These are phyloP conservation scores for Gloeopeniophorella convolvens DNA, from an alignment of 768 basidiomycete species.

Conservation along the genomic window DNA sequence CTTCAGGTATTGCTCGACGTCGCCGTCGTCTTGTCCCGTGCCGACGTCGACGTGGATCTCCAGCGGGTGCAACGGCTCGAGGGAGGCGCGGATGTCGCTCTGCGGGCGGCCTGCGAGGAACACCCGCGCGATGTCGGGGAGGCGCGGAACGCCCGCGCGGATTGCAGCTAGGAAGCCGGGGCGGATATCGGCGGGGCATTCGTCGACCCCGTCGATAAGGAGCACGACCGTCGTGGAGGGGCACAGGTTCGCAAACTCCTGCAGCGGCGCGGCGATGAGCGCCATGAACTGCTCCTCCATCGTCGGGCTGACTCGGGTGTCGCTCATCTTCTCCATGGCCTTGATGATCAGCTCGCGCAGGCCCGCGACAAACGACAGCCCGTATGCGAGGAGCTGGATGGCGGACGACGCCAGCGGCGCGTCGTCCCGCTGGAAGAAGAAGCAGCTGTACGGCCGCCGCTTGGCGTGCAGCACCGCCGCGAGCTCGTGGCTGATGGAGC, in stretches of 20 bases:
- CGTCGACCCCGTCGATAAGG: constrained; percentile 21
- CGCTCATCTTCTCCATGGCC: constrained; percentile 6
- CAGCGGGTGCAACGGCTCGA: not conserved
- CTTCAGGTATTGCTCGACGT: constrained; percentile 9
- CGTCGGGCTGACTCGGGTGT: constrained; percentile 1
- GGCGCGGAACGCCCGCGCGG: not conserved
- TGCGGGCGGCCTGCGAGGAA: constrained; percentile 19
- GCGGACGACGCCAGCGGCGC: constrained; percentile 12
- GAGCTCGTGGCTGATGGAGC: constrained; percentile 19
- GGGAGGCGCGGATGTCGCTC: constrained; percentile 1
- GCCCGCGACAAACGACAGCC: constrained; percentile 11
- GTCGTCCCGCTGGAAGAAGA: constrained; percentile 20
- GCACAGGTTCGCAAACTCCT: constrained; percentile 7
- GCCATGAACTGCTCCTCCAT: constrained; percentile 19
- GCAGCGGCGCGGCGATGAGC: constrained; percentile 11
- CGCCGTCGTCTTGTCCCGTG: constrained; percentile 5
- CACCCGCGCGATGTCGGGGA: constrained; percentile 15
- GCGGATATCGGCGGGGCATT: constrained; percentile 12
- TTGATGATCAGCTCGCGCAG: constrained; percentile 7
- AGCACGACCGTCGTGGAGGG: constrained; percentile 11
- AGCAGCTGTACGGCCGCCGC: constrained; percentile 17
- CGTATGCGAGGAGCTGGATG: constrained; percentile 17
- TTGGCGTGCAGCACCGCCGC: constrained; percentile 11
- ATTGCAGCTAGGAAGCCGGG: constrained; percentile 7
- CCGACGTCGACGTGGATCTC: constrained; percentile 1